Conservation (phyloP, 202 grass and related monocot genomes). For the Digitaria exilis region DNA sequence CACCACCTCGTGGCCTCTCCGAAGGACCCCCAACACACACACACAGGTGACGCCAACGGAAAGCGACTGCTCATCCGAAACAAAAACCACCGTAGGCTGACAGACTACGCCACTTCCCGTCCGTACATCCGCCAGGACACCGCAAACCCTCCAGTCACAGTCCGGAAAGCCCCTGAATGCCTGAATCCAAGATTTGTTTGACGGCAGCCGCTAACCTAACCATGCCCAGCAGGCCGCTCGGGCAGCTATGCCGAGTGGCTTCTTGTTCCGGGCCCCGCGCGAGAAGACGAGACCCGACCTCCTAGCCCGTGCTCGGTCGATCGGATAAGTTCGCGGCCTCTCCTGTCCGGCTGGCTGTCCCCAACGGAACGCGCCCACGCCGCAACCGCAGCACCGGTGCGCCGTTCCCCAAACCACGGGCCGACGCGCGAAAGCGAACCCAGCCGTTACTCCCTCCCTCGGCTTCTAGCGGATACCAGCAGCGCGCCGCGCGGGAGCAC, state of each 20-base stretch:
- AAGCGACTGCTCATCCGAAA: neutral
- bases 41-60: neutral
- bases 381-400: neutral
- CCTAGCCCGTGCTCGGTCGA: neutral
- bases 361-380: neutral
- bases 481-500: neutral
- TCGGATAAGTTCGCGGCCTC: neutral
- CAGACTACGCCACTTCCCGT: neutral
- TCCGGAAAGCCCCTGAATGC: neutral
- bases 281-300: no score
- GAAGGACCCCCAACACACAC: neutral
- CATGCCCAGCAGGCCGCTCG: neutral
- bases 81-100: neutral
- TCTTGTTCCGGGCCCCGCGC: neutral
- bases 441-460: neutral
- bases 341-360: no score
- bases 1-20: neutral
- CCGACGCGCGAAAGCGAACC: neutral
- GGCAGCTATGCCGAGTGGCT: neutral
- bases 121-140: neutral
- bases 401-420: constrained; percentile 9
- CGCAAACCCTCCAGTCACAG: neutral
- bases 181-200: neutral
- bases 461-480: constrained; percentile 42
- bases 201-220: neutral